phyloP scores from a whole-genome alignment of 306 rosid species.

The Lathyrus tuberosus region DNA sequence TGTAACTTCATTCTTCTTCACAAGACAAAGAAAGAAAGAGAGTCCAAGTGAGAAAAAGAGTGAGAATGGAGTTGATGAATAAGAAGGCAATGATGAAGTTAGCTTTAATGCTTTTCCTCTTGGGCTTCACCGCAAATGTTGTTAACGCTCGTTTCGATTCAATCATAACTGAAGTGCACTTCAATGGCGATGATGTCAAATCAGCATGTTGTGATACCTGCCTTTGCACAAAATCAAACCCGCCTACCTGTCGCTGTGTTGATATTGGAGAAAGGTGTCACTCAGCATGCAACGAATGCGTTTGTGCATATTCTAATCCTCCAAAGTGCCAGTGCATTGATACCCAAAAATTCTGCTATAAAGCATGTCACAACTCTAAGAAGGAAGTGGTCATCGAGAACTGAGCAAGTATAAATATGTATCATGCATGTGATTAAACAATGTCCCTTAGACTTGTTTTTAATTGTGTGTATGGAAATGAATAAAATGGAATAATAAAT shows the following conservation, averaged over 20 bases:
- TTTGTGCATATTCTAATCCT: neutral
- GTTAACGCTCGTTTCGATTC: neutral
- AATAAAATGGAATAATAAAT: no score
- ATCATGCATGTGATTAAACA: no score
- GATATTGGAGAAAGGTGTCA: slow-evolving; percentile 12
- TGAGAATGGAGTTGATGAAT: neutral
- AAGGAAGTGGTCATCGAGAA: no score
- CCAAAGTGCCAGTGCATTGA: neutral
- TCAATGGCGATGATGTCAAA: neutral
- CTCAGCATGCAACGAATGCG: neutral
- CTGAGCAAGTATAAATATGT: no score
- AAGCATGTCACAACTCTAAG: neutral
- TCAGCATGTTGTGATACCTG: slow-evolving; percentile 20
- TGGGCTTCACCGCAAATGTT: neutral
- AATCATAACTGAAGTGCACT: neutral
- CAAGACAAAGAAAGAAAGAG: no score
- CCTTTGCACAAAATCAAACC: neutral
- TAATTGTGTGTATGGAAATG: no score
- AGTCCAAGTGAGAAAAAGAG: no score
- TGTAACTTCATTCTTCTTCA: no score
- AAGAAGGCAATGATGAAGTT: neutral
- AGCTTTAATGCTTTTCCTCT: neutral
- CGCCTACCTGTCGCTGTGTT: neutral
- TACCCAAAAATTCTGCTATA: neutral
- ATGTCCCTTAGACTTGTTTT: no score